A percentile compares a stretch with the other conserved stretches of the same genome.
Evolutionary conservation across 129 eudicot species (phyloP).

Genomic region (Flaveria robusta): DNA sequence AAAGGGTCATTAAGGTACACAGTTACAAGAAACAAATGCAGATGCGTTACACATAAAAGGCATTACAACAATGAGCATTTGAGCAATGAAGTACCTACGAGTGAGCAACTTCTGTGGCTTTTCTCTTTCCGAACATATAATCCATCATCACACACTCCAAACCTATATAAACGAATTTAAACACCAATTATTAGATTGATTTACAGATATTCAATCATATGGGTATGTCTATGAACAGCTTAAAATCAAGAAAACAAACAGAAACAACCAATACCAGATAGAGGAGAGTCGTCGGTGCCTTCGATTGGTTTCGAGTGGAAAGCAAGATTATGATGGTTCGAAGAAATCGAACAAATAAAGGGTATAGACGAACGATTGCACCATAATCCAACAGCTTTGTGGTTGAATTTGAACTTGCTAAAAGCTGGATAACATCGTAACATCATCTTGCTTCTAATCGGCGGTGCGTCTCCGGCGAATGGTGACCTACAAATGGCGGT

Average conservation of each 20-base stretch:
- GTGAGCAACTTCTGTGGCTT: conserved; percentile 90
- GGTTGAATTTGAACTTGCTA: conserved; percentile 13
- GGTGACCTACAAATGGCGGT: no score
- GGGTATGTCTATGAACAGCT: background rate
- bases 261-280: conserved; percentile 3
- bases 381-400: background rate
- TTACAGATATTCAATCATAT: background rate
- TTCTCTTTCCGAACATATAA: conserved; percentile 70
- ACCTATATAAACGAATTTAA: conserved; percentile 27
- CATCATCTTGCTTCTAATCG: background rate
- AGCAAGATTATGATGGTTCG: background rate
- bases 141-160: conserved; percentile 67
- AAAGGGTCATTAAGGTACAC: background rate
- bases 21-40: background rate
- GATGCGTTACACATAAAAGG: background rate
- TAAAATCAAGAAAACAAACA: background rate
- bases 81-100: conserved; percentile 62
- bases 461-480: background rate
- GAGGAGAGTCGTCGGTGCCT: conserved; percentile 20
- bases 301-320: conserved; percentile 5
- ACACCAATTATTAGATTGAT: no score
- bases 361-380: background rate
- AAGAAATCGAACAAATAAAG: conserved; percentile 6
- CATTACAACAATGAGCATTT: background rate
- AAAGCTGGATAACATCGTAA: conserved; percentile 24